Evolutionary conservation across 2,329 filamentous ascomycete genomes (phyloP), one percentile per base, ranked within the genome.

Genomic region (Trichoderma pleuroti): DNA sequence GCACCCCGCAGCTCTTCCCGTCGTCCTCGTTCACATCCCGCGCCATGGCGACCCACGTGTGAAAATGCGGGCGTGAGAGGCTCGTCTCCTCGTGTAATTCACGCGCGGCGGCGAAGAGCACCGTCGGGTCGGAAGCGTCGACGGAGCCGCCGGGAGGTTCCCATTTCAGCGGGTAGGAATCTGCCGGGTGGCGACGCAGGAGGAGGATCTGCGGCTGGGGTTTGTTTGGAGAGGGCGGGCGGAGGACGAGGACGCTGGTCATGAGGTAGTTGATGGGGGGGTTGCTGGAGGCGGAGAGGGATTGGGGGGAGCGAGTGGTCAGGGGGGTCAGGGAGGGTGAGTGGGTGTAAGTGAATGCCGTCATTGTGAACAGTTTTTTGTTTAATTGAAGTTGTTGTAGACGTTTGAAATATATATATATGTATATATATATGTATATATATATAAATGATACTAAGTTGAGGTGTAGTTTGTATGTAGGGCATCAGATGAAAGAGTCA

Each of bases 71-170:
- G 7, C 79, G 80, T 2, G 70, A 57, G 0, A 86, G 78, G 0
- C 82, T 80, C 0, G 83, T 76, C 74, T 86, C 84, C 73, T 86
- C 85, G 76, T 77, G 80, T 1, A 87, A 78, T 75, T 87, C 85
- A 32, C 85, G 81, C 7, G 80, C 81, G 0, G 79, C 79, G 10
- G 81, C 81, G 5, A 82, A 72, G 2, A 83, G 74, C 54, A 85
- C 85, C 1, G 84, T 84, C 0, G 80, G 76, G 0, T 86, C 76
- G 1, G 83, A 82, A 24, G 81, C 72, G 4, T 77, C 71, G 30
- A 86, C 34, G 12, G 57, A 57, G 54, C 72, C 72, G 46, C 74
- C 74, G 24, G 74, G 73, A 4, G 72, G n/a, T 63, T 75, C 74
- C 74, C 74, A 75, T 16, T 67, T 68, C 12, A 73, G 70, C 0